phyloP scores from a whole-genome alignment of 2,329 filamentous ascomycete species.

The Balansia obtecta region DNA sequence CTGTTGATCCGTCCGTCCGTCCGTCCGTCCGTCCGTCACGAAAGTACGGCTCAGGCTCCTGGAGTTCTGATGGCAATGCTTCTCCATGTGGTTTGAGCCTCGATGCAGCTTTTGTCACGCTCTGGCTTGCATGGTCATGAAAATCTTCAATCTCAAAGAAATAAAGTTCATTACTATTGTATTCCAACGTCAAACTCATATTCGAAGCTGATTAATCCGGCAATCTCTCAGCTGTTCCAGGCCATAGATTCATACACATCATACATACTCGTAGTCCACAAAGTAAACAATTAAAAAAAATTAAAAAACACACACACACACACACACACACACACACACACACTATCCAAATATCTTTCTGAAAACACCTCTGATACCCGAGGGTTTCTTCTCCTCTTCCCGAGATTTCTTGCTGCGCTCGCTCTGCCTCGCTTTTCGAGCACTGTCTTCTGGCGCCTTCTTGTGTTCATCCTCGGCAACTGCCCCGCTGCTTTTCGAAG shows the following conservation, averaged over 20 bases:
- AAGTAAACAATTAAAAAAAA: background rate
- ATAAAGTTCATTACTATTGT: constrained; percentile 1
- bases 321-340: too few species aligned
- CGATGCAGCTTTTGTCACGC: too few species aligned
- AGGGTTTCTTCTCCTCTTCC: constrained; percentile 17
- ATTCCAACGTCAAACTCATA: background rate
- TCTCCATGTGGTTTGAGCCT: too few species aligned
- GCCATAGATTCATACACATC: constrained; percentile 5
- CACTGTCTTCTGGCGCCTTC: constrained; percentile 18
- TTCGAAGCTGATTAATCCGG: constrained; percentile 7
- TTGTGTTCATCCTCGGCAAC: constrained; percentile 3
- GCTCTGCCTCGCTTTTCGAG: constrained; percentile 22
- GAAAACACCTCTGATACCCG: constrained; percentile 22
- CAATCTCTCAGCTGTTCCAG: constrained; percentile 1
- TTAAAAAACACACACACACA: too few species aligned
- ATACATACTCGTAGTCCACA: constrained; percentile 7
- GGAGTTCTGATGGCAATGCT: too few species aligned
- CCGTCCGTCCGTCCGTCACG: too few species aligned
- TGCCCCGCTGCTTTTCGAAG: constrained; percentile 2
- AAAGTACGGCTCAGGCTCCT: too few species aligned
- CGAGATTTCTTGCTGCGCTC: constrained; percentile 21
- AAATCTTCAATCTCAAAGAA: background rate
- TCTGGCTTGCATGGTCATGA: background rate
- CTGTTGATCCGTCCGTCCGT: too few species aligned
- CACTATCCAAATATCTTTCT: constrained; percentile 22